A percentile compares a stretch with the other conserved stretches of the same genome.
Conservation (phyloP, 2,329 filamentous ascomycete species). For the Aspergillus persii region DNA sequence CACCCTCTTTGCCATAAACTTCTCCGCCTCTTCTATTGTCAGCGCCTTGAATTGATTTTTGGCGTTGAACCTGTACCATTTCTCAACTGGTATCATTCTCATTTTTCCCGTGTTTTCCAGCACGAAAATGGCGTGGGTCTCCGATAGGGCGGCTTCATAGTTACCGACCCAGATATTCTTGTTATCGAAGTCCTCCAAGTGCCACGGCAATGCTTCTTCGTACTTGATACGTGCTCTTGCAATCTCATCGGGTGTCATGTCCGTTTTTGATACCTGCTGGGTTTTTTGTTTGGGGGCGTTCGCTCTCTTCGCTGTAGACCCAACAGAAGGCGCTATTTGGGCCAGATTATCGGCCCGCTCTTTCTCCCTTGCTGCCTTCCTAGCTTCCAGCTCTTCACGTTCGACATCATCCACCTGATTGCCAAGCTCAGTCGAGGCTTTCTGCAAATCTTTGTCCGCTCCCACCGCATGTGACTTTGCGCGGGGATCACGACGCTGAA, state of each 20-base stretch:
- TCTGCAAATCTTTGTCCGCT: slow-evolving; percentile 43
- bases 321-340: slow-evolving; percentile 82
- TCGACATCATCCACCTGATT: slow-evolving; percentile 65
- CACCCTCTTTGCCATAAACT: slow-evolving; percentile 74
- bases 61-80: slow-evolving; percentile 73
- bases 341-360: slow-evolving; percentile 84
- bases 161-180: slow-evolving; percentile 92
- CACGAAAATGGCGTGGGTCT: slow-evolving; percentile 74
- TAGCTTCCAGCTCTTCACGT: slow-evolving; percentile 56
- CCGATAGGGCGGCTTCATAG: slow-evolving; percentile 84
- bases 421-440: slow-evolving; percentile 32
- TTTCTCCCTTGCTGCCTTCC: slow-evolving; percentile 75
- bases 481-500: slow-evolving; percentile 85
- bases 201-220: slow-evolving; percentile 94
- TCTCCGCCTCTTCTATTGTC: slow-evolving; percentile 81
- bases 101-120: slow-evolving; percentile 69
- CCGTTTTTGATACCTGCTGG: slow-evolving; percentile 79
- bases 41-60: slow-evolving; percentile 67
- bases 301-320: slow-evolving; percentile 67
- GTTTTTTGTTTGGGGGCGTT: slow-evolving; percentile 71
- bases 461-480: slow-evolving; percentile 57
- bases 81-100: slow-evolving; percentile 86
- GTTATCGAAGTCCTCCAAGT: slow-evolving; percentile 92
- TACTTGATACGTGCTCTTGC: slow-evolving; percentile 67
- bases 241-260: slow-evolving; percentile 71